phyloP scores from a whole-genome alignment of 768 basidiomycete species.

The Xerocomus potaroensis region DNA sequence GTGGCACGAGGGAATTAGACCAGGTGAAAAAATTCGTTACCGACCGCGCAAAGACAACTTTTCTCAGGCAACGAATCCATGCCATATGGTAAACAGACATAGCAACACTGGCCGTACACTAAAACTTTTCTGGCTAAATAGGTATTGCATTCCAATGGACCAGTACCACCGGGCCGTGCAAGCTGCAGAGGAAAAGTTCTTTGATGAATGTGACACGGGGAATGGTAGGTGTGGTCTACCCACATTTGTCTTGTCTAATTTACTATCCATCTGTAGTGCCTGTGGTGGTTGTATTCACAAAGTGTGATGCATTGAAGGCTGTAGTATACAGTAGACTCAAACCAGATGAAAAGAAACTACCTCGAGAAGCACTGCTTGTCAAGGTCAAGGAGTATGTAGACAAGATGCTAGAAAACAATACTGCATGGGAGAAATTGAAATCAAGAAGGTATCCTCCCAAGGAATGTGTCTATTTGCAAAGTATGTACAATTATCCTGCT shows the following conservation, averaged over 20 bases:
- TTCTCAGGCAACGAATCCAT: not conserved
- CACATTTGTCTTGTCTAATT: not conserved
- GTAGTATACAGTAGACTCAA: not conserved
- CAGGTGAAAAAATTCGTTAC: not conserved
- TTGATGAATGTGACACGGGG: not conserved
- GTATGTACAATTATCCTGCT: not conserved
- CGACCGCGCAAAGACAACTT: not conserved
- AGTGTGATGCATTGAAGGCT: not conserved
- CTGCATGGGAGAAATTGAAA: not conserved
- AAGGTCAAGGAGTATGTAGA: not conserved
- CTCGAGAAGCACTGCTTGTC: not conserved
- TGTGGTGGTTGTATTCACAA: not conserved
- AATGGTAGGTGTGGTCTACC: not conserved
- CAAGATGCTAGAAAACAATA: not conserved
- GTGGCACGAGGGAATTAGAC: not conserved
- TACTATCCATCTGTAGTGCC: not conserved
- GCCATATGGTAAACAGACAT: not conserved
- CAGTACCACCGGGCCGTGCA: not conserved
- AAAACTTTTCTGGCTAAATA: not conserved
- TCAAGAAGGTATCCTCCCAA: not conserved
- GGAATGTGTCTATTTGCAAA: not conserved
- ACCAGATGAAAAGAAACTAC: not conserved
- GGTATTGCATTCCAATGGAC: slow-evolving; percentile 2
- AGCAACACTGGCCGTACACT: not conserved
- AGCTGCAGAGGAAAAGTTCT: not conserved